Percentiles rank a stretch among this genome's conserved stretches.
These are phyloP conservation scores for Alternaria alternata DNA, from an alignment of 2,329 filamentous ascomycete genomes.

Conservation along the genomic window DNA sequence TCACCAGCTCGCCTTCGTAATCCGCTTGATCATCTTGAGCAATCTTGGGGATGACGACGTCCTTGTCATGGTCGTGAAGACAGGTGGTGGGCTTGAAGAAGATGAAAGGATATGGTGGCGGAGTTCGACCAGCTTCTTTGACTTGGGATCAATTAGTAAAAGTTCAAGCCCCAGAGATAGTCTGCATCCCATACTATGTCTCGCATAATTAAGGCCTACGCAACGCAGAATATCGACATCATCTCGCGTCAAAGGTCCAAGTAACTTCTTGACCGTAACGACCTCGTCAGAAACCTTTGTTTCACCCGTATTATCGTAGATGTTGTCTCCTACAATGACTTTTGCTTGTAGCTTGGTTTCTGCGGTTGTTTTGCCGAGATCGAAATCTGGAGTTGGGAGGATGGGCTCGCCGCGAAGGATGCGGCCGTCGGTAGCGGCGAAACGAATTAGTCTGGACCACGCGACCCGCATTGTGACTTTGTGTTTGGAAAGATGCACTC, in stretches of 20 bases:
- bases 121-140: neutral
- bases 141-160: neutral
- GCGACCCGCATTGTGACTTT: too few species aligned
- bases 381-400: too few species aligned
- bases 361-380: too few species aligned
- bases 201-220: conserved; percentile 56
- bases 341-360: too few species aligned
- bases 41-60: conserved; percentile 4
- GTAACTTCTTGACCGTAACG: neutral
- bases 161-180: neutral
- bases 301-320: too few species aligned
- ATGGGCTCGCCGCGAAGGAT: too few species aligned
- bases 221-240: conserved; percentile 55
- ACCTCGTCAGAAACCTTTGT: neutral
- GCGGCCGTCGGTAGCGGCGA: too few species aligned
- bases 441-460: too few species aligned
- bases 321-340: too few species aligned
- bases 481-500: too few species aligned
- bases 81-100: conserved; percentile 2
- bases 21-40: conserved; percentile 5
- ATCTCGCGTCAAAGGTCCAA: neutral
- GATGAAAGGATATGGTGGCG: conserved; percentile 1
- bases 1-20: conserved; percentile 20
- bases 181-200: conserved; percentile 37
- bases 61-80: neutral